phyloP scores from a whole-genome alignment of 441 rosid species.

The Melastoma candidum region DNA sequence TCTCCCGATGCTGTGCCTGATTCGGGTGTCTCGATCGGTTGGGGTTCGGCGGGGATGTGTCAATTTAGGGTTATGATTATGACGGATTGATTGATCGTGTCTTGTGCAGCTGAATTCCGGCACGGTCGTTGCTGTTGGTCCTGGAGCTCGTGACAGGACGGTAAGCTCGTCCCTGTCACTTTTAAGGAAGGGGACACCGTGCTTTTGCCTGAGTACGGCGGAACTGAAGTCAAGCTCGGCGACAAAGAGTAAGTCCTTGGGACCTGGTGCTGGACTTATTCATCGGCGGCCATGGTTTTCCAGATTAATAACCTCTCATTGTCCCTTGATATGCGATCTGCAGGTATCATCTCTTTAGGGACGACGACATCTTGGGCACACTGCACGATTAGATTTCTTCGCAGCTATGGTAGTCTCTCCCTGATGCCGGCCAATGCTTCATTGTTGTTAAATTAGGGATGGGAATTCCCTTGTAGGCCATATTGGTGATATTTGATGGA shows the following conservation, averaged over 20 bases:
- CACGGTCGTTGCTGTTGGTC: conserved; percentile 60
- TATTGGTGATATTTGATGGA: too few species aligned
- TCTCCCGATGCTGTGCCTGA: background rate
- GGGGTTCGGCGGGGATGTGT: too few species aligned
- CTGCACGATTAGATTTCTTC: conserved; percentile 34
- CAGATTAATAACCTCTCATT: background rate
- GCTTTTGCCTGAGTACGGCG: conserved; percentile 61
- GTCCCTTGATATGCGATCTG: background rate
- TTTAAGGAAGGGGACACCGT: conserved; percentile 81
- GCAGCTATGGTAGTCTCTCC: too few species aligned
- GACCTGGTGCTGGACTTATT: background rate
- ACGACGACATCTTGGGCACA: conserved; percentile 71
- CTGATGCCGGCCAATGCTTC: too few species aligned
- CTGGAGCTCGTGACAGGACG: conserved; percentile 45
- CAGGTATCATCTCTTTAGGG: conserved; percentile 62
- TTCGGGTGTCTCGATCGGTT: too few species aligned
- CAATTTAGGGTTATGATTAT: too few species aligned
- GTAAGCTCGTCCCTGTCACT: conserved; percentile 38
- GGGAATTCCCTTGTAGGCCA: too few species aligned
- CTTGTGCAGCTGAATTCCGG: conserved; percentile 57
- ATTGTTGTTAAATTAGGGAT: too few species aligned
- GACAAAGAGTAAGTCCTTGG: conserved; percentile 47
- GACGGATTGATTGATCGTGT: background rate
- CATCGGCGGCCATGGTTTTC: background rate
- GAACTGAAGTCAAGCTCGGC: conserved; percentile 64